Evolutionary conservation across 2,329 filamentous ascomycete species (phyloP), one percentile per base, ranked within the genome.

Genomic region (Trematosphaeria pertusa): DNA sequence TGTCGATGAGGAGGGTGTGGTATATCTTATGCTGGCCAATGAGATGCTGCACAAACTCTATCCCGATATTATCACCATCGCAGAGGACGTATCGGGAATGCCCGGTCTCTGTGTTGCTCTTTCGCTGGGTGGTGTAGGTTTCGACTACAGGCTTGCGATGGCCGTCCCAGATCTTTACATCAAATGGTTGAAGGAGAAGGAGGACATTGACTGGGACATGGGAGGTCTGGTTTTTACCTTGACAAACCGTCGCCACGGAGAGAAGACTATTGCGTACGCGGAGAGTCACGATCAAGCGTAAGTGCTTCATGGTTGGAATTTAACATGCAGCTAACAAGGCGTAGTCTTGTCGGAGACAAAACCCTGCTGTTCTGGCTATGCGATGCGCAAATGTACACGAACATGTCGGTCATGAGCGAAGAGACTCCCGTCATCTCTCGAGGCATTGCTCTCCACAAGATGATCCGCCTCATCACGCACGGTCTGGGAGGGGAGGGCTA

Each of bases 131-230:
- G 94, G 94, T 52, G 85, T 97, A 59, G 94, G 94, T 19, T 99
- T 99, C 70, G 94, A 99, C 75, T 99, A 99, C 73, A 86, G 94
- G 58, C 84, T 99, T 22, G 92, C 92, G 44, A 99, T 99, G 94
- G 94, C 94, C 4, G 86, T 99, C 53, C 94, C 94, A 3, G 94
- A 99, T 72, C 89, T 99, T 85, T 99, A 95, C 85, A 99, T 99
- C 81, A 99, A 99, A 77, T 90, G 95, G 68, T 74, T 97, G 52
- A 99, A 99, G 73, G 94, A 99, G 75, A 86, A 91, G 71, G 82
- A 88, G 65, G 94, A 99, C 64, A 80, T 91, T 53, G 83, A 96
- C 8, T 99, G 94, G 94, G 89, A 97, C 63, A 88, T 99, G 73
- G 85, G 83, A 46, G 87, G 82, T 58, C 88, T 99, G 41, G 86